phyloP scores from a whole-genome alignment of 169 alveolate species.

The Cryptosporidium sp. region DNA sequence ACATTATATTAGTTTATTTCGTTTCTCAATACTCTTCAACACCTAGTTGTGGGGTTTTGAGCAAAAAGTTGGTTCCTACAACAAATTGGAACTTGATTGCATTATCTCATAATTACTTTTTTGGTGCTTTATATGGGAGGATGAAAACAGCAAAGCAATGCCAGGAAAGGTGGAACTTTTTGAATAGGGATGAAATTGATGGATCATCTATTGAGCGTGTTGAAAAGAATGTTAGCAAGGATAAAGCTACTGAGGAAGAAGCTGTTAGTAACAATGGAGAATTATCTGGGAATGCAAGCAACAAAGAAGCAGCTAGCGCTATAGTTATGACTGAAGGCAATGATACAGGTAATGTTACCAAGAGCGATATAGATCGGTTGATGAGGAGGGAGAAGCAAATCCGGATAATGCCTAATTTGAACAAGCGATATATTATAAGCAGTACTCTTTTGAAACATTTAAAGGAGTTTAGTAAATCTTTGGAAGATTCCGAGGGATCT shows the following conservation, averaged over 20 bases:
- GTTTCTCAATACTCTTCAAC: conserved; percentile 64
- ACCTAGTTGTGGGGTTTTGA: not conserved
- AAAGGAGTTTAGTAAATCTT: conserved; percentile 24
- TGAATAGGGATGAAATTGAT: conserved; percentile 25
- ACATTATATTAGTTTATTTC: conserved; percentile 42
- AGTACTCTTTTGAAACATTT: conserved; percentile 1
- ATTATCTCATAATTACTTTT: conserved; percentile 52
- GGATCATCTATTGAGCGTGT: not conserved
- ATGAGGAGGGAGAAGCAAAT: conserved; percentile 1
- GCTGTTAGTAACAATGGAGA: not conserved
- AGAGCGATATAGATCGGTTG: conserved; percentile 27
- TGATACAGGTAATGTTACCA: not conserved
- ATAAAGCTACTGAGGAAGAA: not conserved
- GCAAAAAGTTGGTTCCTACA: not conserved
- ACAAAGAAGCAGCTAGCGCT: not conserved
- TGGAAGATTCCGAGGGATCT: not conserved
- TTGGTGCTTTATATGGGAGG: conserved; percentile 58
- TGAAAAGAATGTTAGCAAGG: not conserved
- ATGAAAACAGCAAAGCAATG: conserved; percentile 73
- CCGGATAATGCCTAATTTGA: not conserved
- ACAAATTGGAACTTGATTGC: conserved; percentile 74
- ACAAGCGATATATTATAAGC: not conserved
- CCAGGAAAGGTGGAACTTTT: conserved; percentile 61
- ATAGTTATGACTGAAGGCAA: not conserved
- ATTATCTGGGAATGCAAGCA: not conserved